Conservation (phyloP, 2,329 filamentous ascomycete genomes). For the Neofusicoccum cordaticola region DNA sequence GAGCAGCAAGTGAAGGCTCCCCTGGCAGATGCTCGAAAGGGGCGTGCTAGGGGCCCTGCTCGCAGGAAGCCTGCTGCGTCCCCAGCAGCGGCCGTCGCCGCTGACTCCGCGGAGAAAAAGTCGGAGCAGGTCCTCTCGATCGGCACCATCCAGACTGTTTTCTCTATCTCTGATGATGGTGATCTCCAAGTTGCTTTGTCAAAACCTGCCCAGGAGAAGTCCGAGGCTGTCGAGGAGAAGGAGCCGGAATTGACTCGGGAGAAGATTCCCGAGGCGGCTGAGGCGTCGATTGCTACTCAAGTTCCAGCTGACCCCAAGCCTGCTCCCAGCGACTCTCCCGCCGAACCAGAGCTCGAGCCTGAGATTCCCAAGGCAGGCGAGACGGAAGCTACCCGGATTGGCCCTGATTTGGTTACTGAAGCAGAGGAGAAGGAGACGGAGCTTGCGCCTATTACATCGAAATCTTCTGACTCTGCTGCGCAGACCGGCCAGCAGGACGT, state of each 20-base stretch:
- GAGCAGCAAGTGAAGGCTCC: slow-evolving; percentile 70
- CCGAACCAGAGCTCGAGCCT: not conserved
- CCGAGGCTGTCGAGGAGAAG: not conserved
- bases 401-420: not conserved
- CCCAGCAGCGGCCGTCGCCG: slow-evolving; percentile 37
- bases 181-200: slow-evolving; percentile 28
- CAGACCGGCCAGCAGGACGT: slow-evolving; percentile 29
- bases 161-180: slow-evolving; percentile 35
- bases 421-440: not conserved
- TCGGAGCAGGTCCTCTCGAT: not conserved
- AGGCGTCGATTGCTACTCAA: slow-evolving; percentile 9
- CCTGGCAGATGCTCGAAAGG: slow-evolving; percentile 85
- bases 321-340: slow-evolving; percentile 1
- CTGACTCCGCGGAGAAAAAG: not conserved
- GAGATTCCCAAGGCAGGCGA: not conserved
- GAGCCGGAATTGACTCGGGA: not conserved
- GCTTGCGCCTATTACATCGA: not conserved
- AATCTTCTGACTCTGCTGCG: slow-evolving; percentile 19
- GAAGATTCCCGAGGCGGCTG: not conserved
- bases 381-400: not conserved
- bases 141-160: slow-evolving; percentile 25
- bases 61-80: slow-evolving; percentile 63
- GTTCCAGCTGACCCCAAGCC: slow-evolving; percentile 10
- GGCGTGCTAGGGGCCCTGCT: slow-evolving; percentile 82
- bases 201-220: not conserved